Evolutionary conservation across 139 green algal genomes (phyloP).

Genomic region (Tetradesmus lagerheimii): DNA sequence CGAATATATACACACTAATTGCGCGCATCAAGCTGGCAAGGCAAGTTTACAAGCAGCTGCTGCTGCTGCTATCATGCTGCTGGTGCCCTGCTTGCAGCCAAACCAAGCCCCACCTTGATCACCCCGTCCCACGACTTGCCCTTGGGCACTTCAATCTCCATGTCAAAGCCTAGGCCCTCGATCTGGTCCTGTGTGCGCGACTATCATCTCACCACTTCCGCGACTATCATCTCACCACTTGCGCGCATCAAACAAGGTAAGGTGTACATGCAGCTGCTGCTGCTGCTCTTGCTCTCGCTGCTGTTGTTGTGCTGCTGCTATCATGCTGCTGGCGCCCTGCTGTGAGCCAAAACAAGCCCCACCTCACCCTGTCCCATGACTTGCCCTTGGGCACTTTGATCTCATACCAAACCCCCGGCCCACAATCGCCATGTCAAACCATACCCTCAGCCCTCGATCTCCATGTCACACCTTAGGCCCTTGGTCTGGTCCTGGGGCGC

Average conservation of each 20-base stretch:
- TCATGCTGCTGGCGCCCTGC: not conserved
- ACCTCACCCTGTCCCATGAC: constrained; percentile 76
- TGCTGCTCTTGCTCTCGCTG: too few species aligned
- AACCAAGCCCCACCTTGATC: constrained; percentile 54
- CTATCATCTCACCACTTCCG: too few species aligned
- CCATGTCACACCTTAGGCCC: not conserved
- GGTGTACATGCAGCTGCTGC: not conserved
- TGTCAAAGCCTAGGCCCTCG: constrained; percentile 72
- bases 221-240: too few species aligned
- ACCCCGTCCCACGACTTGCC: constrained; percentile 76
- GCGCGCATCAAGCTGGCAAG: too few species aligned
- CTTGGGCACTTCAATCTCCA: constrained; percentile 88
- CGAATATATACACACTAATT: too few species aligned
- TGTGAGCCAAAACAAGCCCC: not conserved
- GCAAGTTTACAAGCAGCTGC: too few species aligned
- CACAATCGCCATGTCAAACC: too few species aligned
- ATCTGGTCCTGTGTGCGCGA: constrained; percentile 37
- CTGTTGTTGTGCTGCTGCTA: too few species aligned
- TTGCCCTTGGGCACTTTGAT: constrained; percentile 86
- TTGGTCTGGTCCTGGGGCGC: constrained; percentile 60
- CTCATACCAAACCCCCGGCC: constrained; percentile 77
- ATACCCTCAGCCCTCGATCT: not conserved
- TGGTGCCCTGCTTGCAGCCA: too few species aligned
- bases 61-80: too few species aligned
- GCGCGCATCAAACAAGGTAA: too few species aligned